Base-by-base conservation (phyloP, 2,329 filamentous ascomycete genomes). In the Aspergillus sp. region DNA sequence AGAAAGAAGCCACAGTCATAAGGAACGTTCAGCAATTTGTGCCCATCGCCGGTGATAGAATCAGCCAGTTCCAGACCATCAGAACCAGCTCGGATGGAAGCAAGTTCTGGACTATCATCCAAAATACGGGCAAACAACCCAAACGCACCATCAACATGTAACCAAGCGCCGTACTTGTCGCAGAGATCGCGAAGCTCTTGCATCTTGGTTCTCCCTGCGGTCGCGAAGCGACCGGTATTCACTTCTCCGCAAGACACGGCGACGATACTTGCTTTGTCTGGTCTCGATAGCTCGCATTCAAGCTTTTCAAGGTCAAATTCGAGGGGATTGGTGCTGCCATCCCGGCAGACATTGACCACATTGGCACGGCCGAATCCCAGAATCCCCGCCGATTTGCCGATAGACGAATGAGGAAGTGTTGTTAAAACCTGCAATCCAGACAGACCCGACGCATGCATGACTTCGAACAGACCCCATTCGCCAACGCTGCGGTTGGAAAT, bases 1-100 rank as follows among this genome's bases (percentile, higher is more conserved):
- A 96, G 85, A 81, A 96, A 96, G 75, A 97, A 89, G 49, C 93
- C 94, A 68, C 89, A 93, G 74, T 97, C 94, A 69, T 97, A 97
- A 0, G 94, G 93, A 50, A 96, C 92, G 66, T 97, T 97, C 61
- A 98, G 83, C n/a, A 96, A 78, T 71, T 97, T 97, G 75, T 98
- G 94, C 0, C 85, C 90, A 69, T 97, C 93, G 2, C 90, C 88
- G 0, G 91, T 88, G 66, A 97, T 92, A 54, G 91, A 96, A 71
- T 97, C 92, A 3, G 90, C 92, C 2, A 96, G 80, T 62, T 96
- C 89, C 12, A 97, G 74, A 0, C 90, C 91, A 4, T 84, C 81
- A 1, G 77, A 82, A 60, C 76, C 81, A 39, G 72, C 75, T 59
- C 76, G 86, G 61, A 86, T 71, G 51, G 60, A 77, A 12, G 73